phyloP scores from a whole-genome alignment of 2,329 filamentous ascomycete genomes.

The Aspergillus piperis region DNA sequence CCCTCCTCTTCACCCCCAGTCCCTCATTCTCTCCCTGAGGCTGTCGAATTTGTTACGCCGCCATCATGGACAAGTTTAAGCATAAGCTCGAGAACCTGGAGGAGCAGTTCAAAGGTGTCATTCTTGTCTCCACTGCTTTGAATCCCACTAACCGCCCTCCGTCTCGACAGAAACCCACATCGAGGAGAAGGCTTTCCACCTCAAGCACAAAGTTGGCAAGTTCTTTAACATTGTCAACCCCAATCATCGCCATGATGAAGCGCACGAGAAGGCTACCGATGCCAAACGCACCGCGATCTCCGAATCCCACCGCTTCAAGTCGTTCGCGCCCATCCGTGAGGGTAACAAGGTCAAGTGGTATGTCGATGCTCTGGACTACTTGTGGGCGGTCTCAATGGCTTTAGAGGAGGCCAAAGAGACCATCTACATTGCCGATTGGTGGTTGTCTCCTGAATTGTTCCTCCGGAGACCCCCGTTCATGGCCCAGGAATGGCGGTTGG shows the following conservation, averaged over 20 bases:
- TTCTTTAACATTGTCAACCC: slow-evolving; percentile 72
- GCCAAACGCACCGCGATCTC: slow-evolving; percentile 72
- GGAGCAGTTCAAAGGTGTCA: slow-evolving; percentile 33
- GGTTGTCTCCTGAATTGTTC: slow-evolving; percentile 87
- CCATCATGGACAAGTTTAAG: slow-evolving; percentile 30
- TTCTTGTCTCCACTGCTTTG: not conserved
- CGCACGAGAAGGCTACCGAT: slow-evolving; percentile 82
- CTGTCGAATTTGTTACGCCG: not conserved
- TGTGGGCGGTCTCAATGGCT: slow-evolving; percentile 87
- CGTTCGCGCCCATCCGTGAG: slow-evolving; percentile 83
- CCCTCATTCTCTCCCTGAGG: not conserved
- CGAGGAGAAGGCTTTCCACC: slow-evolving; percentile 57
- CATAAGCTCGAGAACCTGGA: slow-evolving; percentile 29
- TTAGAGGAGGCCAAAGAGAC: slow-evolving; percentile 88
- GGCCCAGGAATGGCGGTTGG: slow-evolving; percentile 83
- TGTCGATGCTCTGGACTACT: slow-evolving; percentile 92
- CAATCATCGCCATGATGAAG: slow-evolving; percentile 91
- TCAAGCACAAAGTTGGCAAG: slow-evolving; percentile 66
- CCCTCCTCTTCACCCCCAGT: not conserved
- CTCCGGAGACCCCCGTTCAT: slow-evolving; percentile 78
- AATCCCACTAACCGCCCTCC: slow-evolving; percentile 3
- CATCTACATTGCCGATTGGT: slow-evolving; percentile 97
- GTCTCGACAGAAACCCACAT: slow-evolving; percentile 33
- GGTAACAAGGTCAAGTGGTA: slow-evolving; percentile 95
- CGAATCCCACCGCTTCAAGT: slow-evolving; percentile 79